phyloP scores from a whole-genome alignment of 2,329 filamentous ascomycete genomes.

The Colletotrichum sansevieriae region DNA sequence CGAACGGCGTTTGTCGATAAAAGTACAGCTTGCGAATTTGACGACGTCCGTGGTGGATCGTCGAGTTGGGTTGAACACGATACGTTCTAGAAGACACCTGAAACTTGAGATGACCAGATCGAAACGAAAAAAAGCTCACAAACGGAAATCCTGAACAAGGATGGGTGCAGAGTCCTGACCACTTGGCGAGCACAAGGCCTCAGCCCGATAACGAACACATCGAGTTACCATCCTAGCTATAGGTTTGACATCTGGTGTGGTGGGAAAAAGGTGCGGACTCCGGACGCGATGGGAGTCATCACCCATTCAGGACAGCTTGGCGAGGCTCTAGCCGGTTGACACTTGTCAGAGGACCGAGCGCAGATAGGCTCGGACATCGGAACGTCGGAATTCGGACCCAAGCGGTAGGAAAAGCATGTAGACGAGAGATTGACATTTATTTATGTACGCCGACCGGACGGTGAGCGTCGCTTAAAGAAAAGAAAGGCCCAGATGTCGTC shows the following conservation, averaged over 20 bases:
- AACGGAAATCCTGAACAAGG: conserved; percentile 25
- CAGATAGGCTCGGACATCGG: background rate
- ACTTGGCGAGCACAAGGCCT: background rate
- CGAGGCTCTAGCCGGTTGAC: conserved; percentile 13
- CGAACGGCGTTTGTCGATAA: conserved; percentile 35
- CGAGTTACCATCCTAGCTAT: too few relatives aligned
- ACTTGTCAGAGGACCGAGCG: conserved; percentile 36
- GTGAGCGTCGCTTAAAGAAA: conserved; percentile 7
- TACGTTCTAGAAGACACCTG: conserved; percentile 37
- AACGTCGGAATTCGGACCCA: conserved; percentile 11
- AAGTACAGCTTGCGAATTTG: conserved; percentile 38
- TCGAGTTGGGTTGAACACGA: conserved; percentile 37
- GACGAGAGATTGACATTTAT: conserved; percentile 4
- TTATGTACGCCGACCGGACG: conserved; percentile 18
- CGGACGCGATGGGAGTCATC: background rate
- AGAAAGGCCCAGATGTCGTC: background rate
- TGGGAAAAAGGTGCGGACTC: background rate
- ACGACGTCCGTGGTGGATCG: conserved; percentile 28
- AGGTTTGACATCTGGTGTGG: conserved; percentile 32
- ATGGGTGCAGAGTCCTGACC: conserved; percentile 1
- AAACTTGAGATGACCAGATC: conserved; percentile 38
- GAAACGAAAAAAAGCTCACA: conserved; percentile 18
- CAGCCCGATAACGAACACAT: conserved; percentile 10
- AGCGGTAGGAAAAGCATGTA: background rate
- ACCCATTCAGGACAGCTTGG: background rate